phyloP scores from a whole-genome alignment of 768 basidiomycete genomes.

The Termitomyces sp. region DNA sequence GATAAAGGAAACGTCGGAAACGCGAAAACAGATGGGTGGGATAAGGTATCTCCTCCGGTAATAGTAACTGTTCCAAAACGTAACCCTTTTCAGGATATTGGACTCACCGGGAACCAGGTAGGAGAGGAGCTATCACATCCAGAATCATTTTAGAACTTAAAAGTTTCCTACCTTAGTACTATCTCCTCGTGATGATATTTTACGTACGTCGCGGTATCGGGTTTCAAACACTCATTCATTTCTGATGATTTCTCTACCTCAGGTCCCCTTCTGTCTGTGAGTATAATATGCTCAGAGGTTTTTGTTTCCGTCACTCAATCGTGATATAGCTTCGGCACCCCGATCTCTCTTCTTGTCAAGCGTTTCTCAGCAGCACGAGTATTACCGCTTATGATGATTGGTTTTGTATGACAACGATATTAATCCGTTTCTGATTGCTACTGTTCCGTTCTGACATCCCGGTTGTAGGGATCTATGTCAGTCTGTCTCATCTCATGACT shows the following conservation, averaged over 20 bases:
- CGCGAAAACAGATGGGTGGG: constrained; percentile 51
- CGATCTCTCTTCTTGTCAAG: constrained; percentile 47
- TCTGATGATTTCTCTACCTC: neutral
- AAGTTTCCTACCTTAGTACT: constrained; percentile 29
- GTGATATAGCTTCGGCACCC: constrained; percentile 40
- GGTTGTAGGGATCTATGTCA: constrained; percentile 37
- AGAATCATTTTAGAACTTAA: neutral
- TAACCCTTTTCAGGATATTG: constrained; percentile 31
- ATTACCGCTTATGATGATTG: constrained; percentile 46
- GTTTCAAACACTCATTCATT: neutral
- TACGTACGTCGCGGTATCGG: constrained; percentile 29
- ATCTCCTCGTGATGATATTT: constrained; percentile 45
- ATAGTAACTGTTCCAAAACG: neutral
- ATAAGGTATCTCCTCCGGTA: constrained; percentile 28
- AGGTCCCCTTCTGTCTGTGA: constrained; percentile 46
- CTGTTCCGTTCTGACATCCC: neutral
- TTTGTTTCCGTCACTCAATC: neutral
- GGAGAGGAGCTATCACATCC: neutral
- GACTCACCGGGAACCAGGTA: constrained; percentile 43
- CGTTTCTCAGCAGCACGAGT: constrained; percentile 43
- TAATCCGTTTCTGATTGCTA: neutral
- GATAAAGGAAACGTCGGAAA: constrained; percentile 51
- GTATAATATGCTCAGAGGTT: constrained; percentile 4
- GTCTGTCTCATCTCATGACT: neutral
- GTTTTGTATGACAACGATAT: constrained; percentile 40